Evolutionary conservation across 495 filamentous ascomycete genomes (phyloP), one percentile per base, ranked within the genome.

Genomic region (Lophiotrema nucula): DNA sequence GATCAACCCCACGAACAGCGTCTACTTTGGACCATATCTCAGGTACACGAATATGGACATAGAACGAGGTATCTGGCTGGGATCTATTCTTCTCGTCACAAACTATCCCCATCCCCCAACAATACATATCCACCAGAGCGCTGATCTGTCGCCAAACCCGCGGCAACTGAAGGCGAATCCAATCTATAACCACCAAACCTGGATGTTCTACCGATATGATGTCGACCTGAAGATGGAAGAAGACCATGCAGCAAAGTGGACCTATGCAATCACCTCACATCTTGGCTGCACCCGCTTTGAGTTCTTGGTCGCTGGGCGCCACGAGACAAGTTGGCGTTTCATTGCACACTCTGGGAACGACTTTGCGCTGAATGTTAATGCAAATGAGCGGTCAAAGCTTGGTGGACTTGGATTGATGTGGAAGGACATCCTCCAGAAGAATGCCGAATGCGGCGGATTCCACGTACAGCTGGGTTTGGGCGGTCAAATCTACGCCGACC

Each of bases 361-460:
- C 69, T 98, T 97, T 72, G 84, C 88, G 1, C 76, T 95, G 24
- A 87, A 85, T 59, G 91, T 95, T 0, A 90, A 83, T 62, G 83
- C 89, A 48, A 89, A 86, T 65, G 93, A 97, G 68, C 83, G 91
- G 16, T 79, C 84, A 49, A 86, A 86, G 44, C 76, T 97, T 1
- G 95, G 95, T 22, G 93, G 93, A 0, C 79, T 91, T 6, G 89
- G 90, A 0, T 90, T 89, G 68, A 95, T 98, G 93, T 98, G 93
- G 93, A 96, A 96, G 62, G 93, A 98, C 67, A 90, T 98, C 26
- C 82, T 98, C 72, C 92, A 96, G 72, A 97, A 96, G 77, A 95
- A 98, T 70, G 82, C 88, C 37, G 93, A 98, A 64, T 95, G 89
- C 65, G 90, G 90, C 48, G 93, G 93, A 10, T 98, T 98, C 72